Evolutionary conservation across 176 grass and related monocot genomes (phyloP), one percentile per base, ranked within the genome.

Genomic region (Eremochloa ophiuroides): DNA sequence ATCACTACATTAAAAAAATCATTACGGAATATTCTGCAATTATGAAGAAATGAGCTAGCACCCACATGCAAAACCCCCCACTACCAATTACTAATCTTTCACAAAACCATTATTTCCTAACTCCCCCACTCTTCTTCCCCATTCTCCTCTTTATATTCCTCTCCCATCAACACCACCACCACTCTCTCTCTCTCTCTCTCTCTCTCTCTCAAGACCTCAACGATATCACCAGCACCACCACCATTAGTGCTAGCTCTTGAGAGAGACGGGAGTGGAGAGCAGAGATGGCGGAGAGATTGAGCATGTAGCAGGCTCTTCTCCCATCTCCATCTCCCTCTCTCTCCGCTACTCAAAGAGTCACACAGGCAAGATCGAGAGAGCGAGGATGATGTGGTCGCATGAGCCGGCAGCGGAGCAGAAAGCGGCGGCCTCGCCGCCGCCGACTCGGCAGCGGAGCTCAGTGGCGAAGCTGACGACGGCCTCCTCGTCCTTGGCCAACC

Each of bases 401-500:
- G 73, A 82, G 66, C 83, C 66, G 9, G 76, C 76, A 22, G n/a
- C 40, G 11, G 87, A 85, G 72, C 71, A 26, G 22, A 77, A 85
- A 77, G 23, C n/a, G 10, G 56, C 56, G 50, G 72, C 63, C 11
- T 25, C 26, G 7, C 30, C 12, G 44, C 43, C 84, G 46, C 56
- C 13, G 34, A 14, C 84, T 10, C 77, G 35, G 20, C 59, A 26
- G 18, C 59, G 42, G 18, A 47, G 66, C 58, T 73, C 83, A 16
- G 35, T 64, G 11, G 55, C 58, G 56, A 87, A 72, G 74, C 80
- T 78, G 33, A 77, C 51, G 53, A 50, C 58, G 38, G 55, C 58
- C 17, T 75, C 87, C 15, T 85, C 87, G 5, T 89, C 85, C 42
- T 66, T 84, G 28, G 70, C 75, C 17, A 84, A 87, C 66, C 88